Percentiles rank a stretch among this genome's conserved stretches.
These are phyloP conservation scores for Triangularia setosa DNA, from an alignment of 2,329 filamentous ascomycete genomes.

Conservation along the genomic window DNA sequence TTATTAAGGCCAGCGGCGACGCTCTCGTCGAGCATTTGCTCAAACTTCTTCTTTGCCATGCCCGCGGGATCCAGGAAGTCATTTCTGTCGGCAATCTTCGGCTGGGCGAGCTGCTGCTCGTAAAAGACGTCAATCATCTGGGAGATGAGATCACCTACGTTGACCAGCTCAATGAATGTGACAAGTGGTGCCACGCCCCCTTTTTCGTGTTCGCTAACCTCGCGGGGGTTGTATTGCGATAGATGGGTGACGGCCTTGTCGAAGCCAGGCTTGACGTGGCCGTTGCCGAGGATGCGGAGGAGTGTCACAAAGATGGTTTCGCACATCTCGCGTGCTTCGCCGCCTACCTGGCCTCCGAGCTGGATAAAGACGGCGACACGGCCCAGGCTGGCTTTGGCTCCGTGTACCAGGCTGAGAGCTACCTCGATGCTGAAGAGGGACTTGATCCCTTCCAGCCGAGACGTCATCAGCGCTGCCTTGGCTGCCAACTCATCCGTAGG, in stretches of 20 bases:
- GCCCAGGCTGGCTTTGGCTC: slow-evolving; percentile 82
- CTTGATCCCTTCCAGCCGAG: slow-evolving; percentile 87
- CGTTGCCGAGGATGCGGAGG: slow-evolving; percentile 76
- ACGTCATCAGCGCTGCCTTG: slow-evolving; percentile 97
- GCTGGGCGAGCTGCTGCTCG: slow-evolving; percentile 82
- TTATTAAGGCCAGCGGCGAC: slow-evolving; percentile 95
- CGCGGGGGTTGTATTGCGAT: slow-evolving; percentile 83
- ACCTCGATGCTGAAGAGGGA: slow-evolving; percentile 96
- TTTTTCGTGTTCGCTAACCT: slow-evolving; percentile 67
- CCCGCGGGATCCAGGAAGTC: slow-evolving; percentile 91
- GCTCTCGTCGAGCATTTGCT: slow-evolving; percentile 96
- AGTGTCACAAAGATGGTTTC: slow-evolving; percentile 82
- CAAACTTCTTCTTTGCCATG: slow-evolving; percentile 96
- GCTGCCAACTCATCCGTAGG: slow-evolving; percentile 90
- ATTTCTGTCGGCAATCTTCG: slow-evolving; percentile 82
- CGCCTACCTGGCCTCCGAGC: slow-evolving; percentile 74
- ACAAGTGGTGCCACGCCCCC: slow-evolving; percentile 83
- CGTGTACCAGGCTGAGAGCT: slow-evolving; percentile 81
- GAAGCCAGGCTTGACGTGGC: slow-evolving; percentile 89
- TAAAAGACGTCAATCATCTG: slow-evolving; percentile 99
- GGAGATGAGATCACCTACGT: slow-evolving; percentile 94
- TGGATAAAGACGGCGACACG: slow-evolving; percentile 78
- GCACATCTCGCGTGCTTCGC: slow-evolving; percentile 83
- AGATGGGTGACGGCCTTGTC: slow-evolving; percentile 89
- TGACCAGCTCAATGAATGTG: slow-evolving; percentile 94